Base-by-base conservation (phyloP, 805 yeast species). In the Metschnikowia chrysomelidarum region DNA sequence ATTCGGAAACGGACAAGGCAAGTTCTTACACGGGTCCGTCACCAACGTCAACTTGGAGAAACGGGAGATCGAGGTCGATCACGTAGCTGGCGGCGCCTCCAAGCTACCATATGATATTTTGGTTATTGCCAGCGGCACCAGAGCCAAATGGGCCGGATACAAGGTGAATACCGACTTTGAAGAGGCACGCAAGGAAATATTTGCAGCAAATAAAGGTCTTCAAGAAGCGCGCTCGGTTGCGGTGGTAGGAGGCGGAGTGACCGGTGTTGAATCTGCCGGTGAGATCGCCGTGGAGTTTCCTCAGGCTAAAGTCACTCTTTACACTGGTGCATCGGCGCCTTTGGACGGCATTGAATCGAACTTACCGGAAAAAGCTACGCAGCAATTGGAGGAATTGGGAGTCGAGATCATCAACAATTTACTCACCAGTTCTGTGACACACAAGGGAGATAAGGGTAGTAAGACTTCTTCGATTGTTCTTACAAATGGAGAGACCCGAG, bases 241-340 rank as follows among this genome's bases (percentile, higher is more conserved):
- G 1, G 44, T 67, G 4, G 28, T 67, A n/a, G 73, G 69, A 4
- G 69, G 62, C 13, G 69, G 68, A n/a, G 39, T 57, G 14, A 58
- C 68, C 11, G 69, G 68, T 4, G 67, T 64, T 8, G 71, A 67
- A 39, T 28, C 50, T 9, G 60, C 67, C 6, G 68, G 65, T 8
- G 73, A 66, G 35, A 46, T 66, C 20, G 68, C 57, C 3, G 38
- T 21, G 13, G 33, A 25, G 10, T 53, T 34, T 28, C 32, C 33
- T 5, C 30, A 35, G 11, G 47, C 52, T 20, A 27, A 50, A 8
- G 58, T 62, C 14, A 51, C 54, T 10, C 44, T 62, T 25, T 57
- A 50, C 43, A 51, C 63, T 3, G 40, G 40, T 11, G 24, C 34
- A 5, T 15, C 32, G 14, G 46, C 21, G 16, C 51, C 23, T 11